Percentiles rank a stretch among this genome's conserved stretches.
Evolutionary conservation across 2,329 filamentous ascomycete genomes (phyloP).

Genomic region (Colletotrichum magnum): DNA sequence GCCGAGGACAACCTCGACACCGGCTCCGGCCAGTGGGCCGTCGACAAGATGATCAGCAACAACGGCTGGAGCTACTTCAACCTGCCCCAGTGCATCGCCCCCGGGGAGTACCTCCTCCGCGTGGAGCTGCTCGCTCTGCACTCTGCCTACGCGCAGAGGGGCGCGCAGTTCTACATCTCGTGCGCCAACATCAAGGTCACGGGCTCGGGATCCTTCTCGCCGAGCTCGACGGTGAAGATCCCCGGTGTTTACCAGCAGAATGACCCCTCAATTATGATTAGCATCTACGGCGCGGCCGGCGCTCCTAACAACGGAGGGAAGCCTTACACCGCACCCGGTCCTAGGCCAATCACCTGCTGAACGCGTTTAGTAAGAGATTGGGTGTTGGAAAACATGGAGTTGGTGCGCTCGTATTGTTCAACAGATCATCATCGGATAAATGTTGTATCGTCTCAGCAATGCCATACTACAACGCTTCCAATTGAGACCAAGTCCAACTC

Average conservation of each 20-base stretch:
- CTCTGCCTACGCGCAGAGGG: constrained; percentile 57
- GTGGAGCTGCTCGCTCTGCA: constrained; percentile 69
- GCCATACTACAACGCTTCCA: too few species aligned
- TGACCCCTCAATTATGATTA: constrained; percentile 61
- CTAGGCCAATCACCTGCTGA: constrained; percentile 48
- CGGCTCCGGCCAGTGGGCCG: constrained; percentile 61
- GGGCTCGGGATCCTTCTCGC: constrained; percentile 55
- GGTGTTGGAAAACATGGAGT: too few species aligned
- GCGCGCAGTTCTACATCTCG: constrained; percentile 67
- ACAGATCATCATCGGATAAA: too few species aligned
- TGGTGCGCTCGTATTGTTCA: too few species aligned
- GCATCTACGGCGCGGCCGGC: constrained; percentile 60
- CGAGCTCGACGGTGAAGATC: constrained; percentile 57
- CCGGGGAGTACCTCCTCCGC: constrained; percentile 69
- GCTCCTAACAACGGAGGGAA: constrained; percentile 58
- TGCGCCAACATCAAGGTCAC: constrained; percentile 71
- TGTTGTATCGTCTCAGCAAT: too few species aligned
- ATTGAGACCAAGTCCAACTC: too few species aligned
- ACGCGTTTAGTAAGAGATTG: not conserved
- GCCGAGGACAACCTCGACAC: constrained; percentile 63
- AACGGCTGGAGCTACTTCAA: constrained; percentile 63
- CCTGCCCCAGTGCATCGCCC: constrained; percentile 64
- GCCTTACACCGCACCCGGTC: constrained; percentile 57
- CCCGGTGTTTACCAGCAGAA: constrained; percentile 60
- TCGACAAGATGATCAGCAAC: constrained; percentile 59